Percentiles rank a stretch among this genome's conserved stretches.
Conservation (phyloP, 2,329 filamentous ascomycete genomes). For the Fusarium sp. region DNA sequence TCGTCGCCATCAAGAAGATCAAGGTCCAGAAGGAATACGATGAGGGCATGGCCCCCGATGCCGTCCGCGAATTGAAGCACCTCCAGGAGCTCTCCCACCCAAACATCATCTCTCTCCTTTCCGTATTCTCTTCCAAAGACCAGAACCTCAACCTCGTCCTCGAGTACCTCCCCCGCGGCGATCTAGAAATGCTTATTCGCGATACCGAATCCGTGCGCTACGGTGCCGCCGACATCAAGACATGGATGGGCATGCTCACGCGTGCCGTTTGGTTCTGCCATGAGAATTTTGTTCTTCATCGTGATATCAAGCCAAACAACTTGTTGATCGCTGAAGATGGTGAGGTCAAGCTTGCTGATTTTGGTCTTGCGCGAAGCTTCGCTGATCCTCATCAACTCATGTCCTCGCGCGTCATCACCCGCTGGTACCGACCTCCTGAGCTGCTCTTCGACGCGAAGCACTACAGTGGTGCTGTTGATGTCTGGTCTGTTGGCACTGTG, state of each 20-base stretch:
- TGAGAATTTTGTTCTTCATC: conserved; percentile 90
- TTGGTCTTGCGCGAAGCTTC: conserved; percentile 90
- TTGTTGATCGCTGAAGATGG: conserved; percentile 92
- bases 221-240: conserved; percentile 90
- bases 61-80: conserved; percentile 94
- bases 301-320: conserved; percentile 99
- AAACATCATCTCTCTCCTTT: conserved; percentile 92
- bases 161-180: conserved; percentile 91
- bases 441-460: conserved; percentile 89
- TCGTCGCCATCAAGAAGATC: conserved; percentile 94
- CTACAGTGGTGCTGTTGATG: conserved; percentile 89
- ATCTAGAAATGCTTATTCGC: conserved; percentile 93
- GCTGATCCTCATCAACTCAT: conserved; percentile 88
- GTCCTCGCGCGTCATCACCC: conserved; percentile 94
- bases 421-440: conserved; percentile 95
- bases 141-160: conserved; percentile 97
- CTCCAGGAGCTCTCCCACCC: conserved; percentile 93
- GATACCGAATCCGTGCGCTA: conserved; percentile 83
- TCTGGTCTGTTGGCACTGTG: conserved; percentile 93
- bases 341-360: conserved; percentile 96
- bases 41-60: conserved; percentile 93
- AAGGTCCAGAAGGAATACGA: conserved; percentile 86
- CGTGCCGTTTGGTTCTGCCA: conserved; percentile 97
- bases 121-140: conserved; percentile 94
- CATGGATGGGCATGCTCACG: conserved; percentile 98